Conservation (phyloP, 805 yeast species). For the Candida peoriensis region DNA sequence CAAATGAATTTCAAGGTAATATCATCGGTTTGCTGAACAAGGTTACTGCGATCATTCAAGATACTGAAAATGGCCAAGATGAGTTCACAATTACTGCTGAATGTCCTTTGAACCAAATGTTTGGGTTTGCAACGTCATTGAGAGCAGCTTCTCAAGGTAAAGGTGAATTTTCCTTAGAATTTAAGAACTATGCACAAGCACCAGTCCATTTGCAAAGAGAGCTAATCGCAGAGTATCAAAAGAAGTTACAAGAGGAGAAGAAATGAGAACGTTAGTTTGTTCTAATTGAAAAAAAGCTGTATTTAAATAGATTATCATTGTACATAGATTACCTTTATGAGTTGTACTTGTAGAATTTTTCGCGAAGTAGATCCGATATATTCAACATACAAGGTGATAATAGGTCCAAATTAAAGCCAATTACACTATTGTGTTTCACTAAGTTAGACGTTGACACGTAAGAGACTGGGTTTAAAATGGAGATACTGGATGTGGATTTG, state of each 20-base stretch:
- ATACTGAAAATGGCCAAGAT: slow-evolving; percentile 90
- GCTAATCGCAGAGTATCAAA: slow-evolving; percentile 77
- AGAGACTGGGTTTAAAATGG: neutral
- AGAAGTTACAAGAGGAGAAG: slow-evolving; percentile 29
- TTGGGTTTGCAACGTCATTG: slow-evolving; percentile 91
- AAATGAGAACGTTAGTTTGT: neutral
- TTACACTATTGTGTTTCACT: no score
- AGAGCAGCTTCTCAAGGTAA: slow-evolving; percentile 98
- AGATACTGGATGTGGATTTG: slow-evolving; percentile 2
- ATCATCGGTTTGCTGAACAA: slow-evolving; percentile 91
- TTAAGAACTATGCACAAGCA: slow-evolving; percentile 87
- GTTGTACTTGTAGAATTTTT: no score
- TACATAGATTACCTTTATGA: no score
- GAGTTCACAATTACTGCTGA: slow-evolving; percentile 93
- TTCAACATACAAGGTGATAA: no score
- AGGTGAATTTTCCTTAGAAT: slow-evolving; percentile 95
- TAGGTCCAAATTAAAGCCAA: no score
- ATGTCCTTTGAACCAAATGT: slow-evolving; percentile 93
- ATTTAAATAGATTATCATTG: no score
- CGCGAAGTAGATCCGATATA: no score
- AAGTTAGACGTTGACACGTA: no score
- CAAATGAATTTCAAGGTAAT: slow-evolving; percentile 92
- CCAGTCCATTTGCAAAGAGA: slow-evolving; percentile 87
- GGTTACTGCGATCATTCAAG: slow-evolving; percentile 85
- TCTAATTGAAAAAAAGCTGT: no score